These are phyloP conservation scores for Xylariaceae sp. DNA, from an alignment of 2,329 filamentous ascomycete genomes.

Conservation along the genomic window DNA sequence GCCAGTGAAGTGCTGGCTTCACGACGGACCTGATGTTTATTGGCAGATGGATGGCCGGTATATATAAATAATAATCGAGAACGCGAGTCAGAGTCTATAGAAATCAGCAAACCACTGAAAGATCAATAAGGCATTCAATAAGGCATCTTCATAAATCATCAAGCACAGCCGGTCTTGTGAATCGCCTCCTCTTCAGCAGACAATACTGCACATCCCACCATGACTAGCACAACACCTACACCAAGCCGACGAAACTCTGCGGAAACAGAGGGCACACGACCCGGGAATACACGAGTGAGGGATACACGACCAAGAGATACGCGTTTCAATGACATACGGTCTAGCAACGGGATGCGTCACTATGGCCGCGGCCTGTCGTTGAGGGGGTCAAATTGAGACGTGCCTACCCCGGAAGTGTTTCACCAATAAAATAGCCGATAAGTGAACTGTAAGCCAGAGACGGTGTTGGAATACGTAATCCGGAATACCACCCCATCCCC, in stretches of 20 bases:
- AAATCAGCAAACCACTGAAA: not conserved
- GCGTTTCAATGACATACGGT: not conserved
- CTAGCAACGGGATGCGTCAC: too few species aligned
- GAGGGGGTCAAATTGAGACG: too few species aligned
- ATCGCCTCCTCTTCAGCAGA: not conserved
- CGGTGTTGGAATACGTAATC: too few species aligned
- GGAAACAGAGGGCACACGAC: slow-evolving; percentile 17
- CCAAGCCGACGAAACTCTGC: slow-evolving; percentile 15
- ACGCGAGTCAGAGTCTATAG: not conserved
- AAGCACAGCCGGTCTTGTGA: not conserved
- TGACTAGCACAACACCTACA: slow-evolving; percentile 6
- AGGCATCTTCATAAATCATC: not conserved
- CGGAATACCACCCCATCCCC: too few species aligned
- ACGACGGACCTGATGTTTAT: too few species aligned
- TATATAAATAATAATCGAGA: not conserved
- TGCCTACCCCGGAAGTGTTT: too few species aligned
- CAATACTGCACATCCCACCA: not conserved
- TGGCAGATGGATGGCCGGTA: too few species aligned
- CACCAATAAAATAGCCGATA: too few species aligned
- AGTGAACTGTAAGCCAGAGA: too few species aligned
- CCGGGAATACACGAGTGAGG: not conserved
- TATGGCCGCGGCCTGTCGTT: too few species aligned
- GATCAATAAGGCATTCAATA: not conserved
- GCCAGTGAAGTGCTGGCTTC: not conserved
- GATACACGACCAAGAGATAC: not conserved